Percentiles rank a stretch among this genome's conserved stretches.
phyloP scores from a whole-genome alignment of 1,284 basidiomycete genomes.

The Ustilago sp. region DNA sequence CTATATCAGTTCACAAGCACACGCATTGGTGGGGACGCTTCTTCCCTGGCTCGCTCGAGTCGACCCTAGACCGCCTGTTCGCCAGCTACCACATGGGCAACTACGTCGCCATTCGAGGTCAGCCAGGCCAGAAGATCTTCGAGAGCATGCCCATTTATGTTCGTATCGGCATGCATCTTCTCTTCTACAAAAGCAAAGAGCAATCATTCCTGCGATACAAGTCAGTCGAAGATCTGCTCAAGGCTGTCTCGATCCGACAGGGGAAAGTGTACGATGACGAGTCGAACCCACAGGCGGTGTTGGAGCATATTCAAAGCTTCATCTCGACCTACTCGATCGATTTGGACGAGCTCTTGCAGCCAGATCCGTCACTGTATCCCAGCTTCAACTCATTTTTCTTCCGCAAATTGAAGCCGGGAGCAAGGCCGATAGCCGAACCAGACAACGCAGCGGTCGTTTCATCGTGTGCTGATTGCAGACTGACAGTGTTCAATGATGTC shows the following conservation, averaged over 20 bases:
- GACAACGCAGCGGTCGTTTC: conserved; percentile 83
- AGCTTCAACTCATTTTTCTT: conserved; percentile 92
- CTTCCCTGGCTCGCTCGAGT: conserved; percentile 42
- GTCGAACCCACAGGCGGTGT: conserved; percentile 87
- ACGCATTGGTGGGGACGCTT: conserved; percentile 48
- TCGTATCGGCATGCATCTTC: conserved; percentile 85
- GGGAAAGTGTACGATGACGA: conserved; percentile 77
- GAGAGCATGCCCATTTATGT: conserved; percentile 87
- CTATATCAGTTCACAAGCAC: conserved; percentile 27
- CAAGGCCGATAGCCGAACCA: conserved; percentile 80
- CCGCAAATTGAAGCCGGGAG: conserved; percentile 85
- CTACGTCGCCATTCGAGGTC: conserved; percentile 59
- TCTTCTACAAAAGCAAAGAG: conserved; percentile 97
- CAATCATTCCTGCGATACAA: conserved; percentile 88
- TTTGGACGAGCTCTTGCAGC: conserved; percentile 81
- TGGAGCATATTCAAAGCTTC: conserved; percentile 84
- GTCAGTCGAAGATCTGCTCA: conserved; percentile 83
- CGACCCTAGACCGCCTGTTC: conserved; percentile 53
- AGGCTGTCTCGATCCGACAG: conserved; percentile 50
- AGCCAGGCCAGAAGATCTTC: conserved; percentile 51
- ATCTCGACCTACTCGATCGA: conserved; percentile 90
- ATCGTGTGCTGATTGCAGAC: conserved; percentile 89
- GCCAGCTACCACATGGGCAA: conserved; percentile 58
- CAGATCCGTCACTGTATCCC: conserved; percentile 76
- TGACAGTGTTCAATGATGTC: conserved; percentile 91